These are phyloP conservation scores for Escallonia rubra DNA, from an alignment of 129 eudicot species.

Conservation along the genomic window DNA sequence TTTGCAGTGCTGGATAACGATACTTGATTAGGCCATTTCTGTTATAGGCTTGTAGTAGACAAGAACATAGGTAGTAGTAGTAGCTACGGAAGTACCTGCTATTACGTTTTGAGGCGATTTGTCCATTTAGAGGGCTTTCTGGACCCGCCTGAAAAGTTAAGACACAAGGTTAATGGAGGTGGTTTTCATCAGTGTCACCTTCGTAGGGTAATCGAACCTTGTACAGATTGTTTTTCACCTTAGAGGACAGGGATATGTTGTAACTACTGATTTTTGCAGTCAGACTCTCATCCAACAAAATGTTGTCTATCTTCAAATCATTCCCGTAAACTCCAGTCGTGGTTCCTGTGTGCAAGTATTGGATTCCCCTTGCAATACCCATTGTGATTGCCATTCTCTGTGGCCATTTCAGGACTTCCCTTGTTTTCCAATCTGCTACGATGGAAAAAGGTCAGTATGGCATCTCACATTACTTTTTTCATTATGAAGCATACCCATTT, in stretches of 20 bases:
- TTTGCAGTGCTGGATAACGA: slow-evolving; percentile 28
- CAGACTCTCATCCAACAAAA: slow-evolving; percentile 79
- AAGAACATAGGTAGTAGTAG: not conserved
- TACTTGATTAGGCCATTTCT: not conserved
- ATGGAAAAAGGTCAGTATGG: not conserved
- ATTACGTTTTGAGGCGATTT: slow-evolving; percentile 26
- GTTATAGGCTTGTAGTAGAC: not conserved
- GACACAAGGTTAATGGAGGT: not conserved
- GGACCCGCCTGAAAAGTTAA: slow-evolving; percentile 44
- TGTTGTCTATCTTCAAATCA: slow-evolving; percentile 58
- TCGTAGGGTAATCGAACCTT: no score
- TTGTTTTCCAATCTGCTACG: slow-evolving; percentile 68
- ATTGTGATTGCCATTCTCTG: slow-evolving; percentile 82
- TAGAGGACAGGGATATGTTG: slow-evolving; percentile 63
- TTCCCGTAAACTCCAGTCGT: slow-evolving; percentile 66
- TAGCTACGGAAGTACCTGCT: slow-evolving; percentile 26
- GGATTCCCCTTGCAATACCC: slow-evolving; percentile 87
- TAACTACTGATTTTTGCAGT: slow-evolving; percentile 83
- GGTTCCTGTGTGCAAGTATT: slow-evolving; percentile 70
- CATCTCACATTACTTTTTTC: not conserved
- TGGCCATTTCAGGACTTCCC: slow-evolving; percentile 82
- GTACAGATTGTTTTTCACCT: slow-evolving; percentile 34
- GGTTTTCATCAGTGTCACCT: no score
- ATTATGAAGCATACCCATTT: not conserved
- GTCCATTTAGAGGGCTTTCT: slow-evolving; percentile 62